Evolutionary conservation across 805 yeast genomes (phyloP), one percentile per base, ranked within the genome.

Genomic region (Cyberlindnera euphorbiae): DNA sequence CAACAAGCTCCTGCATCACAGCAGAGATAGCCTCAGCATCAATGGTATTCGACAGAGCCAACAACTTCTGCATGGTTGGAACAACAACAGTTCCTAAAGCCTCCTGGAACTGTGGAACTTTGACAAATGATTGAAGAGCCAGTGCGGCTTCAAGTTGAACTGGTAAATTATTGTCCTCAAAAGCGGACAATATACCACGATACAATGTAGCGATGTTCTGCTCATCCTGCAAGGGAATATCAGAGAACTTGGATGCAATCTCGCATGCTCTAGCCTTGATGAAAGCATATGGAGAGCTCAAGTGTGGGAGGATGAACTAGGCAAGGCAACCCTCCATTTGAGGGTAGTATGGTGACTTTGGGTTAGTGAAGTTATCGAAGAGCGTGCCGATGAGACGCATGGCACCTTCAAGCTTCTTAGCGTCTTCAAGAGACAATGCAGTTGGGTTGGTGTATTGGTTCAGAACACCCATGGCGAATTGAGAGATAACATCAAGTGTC

Each of bases 1-100:
- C 96, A 21, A 90, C 97, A 56, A 93, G 82, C 51, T 89, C 96
- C 66, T 90, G 97, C 82, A 90, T 87, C 6, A 90, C 96, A 17
- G 82, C 83, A 16, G 95, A 77, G 19, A 93, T 72, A 2, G 88
- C 75, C 54, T 93, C 98, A 39, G 82, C 78, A 52, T 90, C 98
- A 46, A 89, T 77, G 40, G 79, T 79, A 52, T 85, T 81, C 4
- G 95, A 79, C 30, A 90, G 62, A 8, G 71, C 73, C 46, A 90
- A 66, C 39, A 93, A 65, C 46, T 74, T 79, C 44, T 87, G 85
- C 86, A 93, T 85, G 1, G 89, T 77, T 25, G 83, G 84, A 22
- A 89, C 73, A 38, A 90, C 82, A 30, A 81, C 76, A 4, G 71
- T 55, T 1, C 84, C 69, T 19, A 93, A 60, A 2, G 83, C 80